Percentiles rank a stretch among this genome's conserved stretches.
These are phyloP conservation scores for Debaryomyces udenii DNA, from an alignment of 1,139 yeast species.

Conservation along the genomic window DNA sequence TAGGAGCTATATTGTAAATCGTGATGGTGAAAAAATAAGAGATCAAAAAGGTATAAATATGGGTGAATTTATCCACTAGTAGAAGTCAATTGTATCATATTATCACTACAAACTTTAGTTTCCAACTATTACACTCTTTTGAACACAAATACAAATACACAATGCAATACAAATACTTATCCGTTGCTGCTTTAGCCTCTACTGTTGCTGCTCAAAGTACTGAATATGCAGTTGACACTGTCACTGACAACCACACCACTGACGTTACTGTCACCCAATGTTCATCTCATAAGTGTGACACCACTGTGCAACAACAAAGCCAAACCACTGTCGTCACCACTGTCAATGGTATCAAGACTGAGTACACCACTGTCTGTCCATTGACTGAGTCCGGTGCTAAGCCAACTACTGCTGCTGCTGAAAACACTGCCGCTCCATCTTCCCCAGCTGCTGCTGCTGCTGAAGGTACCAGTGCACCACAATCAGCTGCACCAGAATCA, in stretches of 20 bases:
- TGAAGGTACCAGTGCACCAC: slow-evolving; percentile 11
- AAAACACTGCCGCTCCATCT: slow-evolving; percentile 10
- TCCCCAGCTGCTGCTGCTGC: slow-evolving; percentile 13
- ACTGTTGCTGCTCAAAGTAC: slow-evolving; percentile 16
- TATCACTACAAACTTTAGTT: slow-evolving; percentile 8
- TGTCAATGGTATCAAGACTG: slow-evolving; percentile 43
- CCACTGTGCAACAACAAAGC: slow-evolving; percentile 19
- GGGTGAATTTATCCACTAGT: slow-evolving; percentile 9
- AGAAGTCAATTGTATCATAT: slow-evolving; percentile 6
- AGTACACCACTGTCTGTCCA: slow-evolving; percentile 55
- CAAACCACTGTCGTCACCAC: slow-evolving; percentile 44
- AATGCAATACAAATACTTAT: slow-evolving; percentile 37
- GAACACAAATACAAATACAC: slow-evolving; percentile 4
- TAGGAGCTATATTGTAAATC: neutral
- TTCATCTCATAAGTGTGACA: slow-evolving; percentile 35
- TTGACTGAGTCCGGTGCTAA: slow-evolving; percentile 22
- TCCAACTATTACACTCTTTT: slow-evolving; percentile 16
- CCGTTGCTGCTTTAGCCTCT: slow-evolving; percentile 36
- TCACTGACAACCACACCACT: slow-evolving; percentile 38
- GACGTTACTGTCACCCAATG: slow-evolving; percentile 49
- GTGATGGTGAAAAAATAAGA: slow-evolving; percentile 1
- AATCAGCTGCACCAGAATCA: slow-evolving; percentile 16
- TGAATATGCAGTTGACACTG: slow-evolving; percentile 24
- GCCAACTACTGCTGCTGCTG: slow-evolving; percentile 12
- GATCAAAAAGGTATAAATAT: slow-evolving; percentile 15